Conservation (phyloP, 2,329 filamentous ascomycete genomes). For the Epichloe sibirici region DNA sequence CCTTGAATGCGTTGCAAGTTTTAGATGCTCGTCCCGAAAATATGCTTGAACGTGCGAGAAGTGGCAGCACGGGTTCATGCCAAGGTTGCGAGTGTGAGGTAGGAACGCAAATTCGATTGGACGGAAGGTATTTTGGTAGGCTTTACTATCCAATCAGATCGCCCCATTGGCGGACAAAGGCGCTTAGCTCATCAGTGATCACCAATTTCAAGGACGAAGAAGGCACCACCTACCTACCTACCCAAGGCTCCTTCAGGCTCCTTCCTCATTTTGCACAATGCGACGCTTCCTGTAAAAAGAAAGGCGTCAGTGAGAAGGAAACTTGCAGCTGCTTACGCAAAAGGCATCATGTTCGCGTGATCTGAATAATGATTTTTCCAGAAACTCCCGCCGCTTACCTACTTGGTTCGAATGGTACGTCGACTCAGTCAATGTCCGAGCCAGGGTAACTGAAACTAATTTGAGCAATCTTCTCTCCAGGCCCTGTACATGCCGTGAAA, state of each 20-base stretch:
- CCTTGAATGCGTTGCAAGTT: not conserved
- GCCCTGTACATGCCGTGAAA: conserved; percentile 58
- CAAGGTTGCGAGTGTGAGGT: not conserved
- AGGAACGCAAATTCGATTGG: not conserved
- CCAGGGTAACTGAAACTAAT: not conserved
- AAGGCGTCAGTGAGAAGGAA: not conserved
- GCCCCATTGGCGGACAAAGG: not conserved
- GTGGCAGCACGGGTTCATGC: not conserved
- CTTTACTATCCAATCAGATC: conserved; percentile 1
- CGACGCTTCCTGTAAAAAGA: not conserved
- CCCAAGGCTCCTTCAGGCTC: not conserved
- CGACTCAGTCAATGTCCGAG: not conserved
- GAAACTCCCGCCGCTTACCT: conserved; percentile 41
- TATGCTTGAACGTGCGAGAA: not conserved
- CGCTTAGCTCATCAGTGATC: conserved; percentile 1
- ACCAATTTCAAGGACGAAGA: not conserved
- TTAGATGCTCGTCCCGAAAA: not conserved
- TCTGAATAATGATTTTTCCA: conserved; percentile 29
- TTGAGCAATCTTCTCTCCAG: conserved; percentile 23
- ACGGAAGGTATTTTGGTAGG: no score
- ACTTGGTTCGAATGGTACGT: conserved; percentile 45
- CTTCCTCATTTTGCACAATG: not conserved
- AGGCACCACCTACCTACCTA: not conserved
- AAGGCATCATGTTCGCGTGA: not conserved
- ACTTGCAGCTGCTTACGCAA: not conserved